Base-by-base conservation (phyloP, 768 basidiomycete genomes). In the Chlorophyllum brunneum region DNA sequence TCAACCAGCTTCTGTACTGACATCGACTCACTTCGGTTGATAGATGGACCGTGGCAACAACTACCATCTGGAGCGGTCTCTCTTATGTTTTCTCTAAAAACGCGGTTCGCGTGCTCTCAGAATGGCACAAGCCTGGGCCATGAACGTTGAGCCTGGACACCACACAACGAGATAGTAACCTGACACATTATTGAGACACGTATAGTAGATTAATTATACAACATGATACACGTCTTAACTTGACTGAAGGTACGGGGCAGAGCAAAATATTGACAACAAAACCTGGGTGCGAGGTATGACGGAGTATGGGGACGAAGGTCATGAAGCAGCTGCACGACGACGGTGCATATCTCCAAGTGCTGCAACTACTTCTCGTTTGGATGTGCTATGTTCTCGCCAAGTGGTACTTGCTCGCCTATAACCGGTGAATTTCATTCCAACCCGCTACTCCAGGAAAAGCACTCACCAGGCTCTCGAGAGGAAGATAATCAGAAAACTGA, bases 61-160 rank as follows among this genome's bases (percentile, higher is more conserved):
- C 95, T 5, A 99, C 95, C 1, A 72, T 98, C 23, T 92, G 88
- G 86, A 95, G 92, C 58, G 95, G 95, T 9, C 61, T 88, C 41
- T 89, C 88, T 16, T 92, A 92, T 61, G 59, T 92, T 5, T 85
- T 88, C 61, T 81, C 84, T 5, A 88, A 84, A 62, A 77, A 85
- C 55, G 87, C 86, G 0, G 84, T 92, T 37, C 81, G 81, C 31
- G 66, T 92, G 39, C 55, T 86, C 20, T 53, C 61, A 22, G 61
- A 61, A 40, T 34, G 58, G 23, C 47, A 11, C 18, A 46, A 51
- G 18, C 18, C 16, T 31, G 39, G 33, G 33, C 20, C 42, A 47
- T 44, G 18, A 33, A 37, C 39, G 3, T 37, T 15, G 36, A 16
- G n/a, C n/a, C n/a, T n/a, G n/a, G n/a, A n/a, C n/a, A n/a, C n/a